Conservation (phyloP, 2,329 filamentous ascomycete genomes). For the Harringtonia lauricola region DNA sequence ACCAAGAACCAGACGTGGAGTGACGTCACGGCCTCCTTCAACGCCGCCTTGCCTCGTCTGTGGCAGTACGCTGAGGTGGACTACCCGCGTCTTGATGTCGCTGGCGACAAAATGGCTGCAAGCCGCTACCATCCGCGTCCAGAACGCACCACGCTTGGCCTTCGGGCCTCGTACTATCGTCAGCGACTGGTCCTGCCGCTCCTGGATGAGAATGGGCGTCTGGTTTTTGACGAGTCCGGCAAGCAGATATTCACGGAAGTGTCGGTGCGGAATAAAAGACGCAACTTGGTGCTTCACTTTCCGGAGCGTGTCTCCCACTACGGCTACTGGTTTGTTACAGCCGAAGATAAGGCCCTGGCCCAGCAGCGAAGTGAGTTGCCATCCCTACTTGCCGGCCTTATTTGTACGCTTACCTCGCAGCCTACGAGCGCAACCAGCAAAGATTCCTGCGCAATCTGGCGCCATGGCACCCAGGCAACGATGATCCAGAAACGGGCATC, state of each 20-base stretch:
- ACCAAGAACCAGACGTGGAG: slow-evolving; percentile 14
- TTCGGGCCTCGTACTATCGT: slow-evolving; percentile 15
- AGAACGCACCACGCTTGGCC: slow-evolving; percentile 13
- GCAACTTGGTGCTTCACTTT: slow-evolving; percentile 14
- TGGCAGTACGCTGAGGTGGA: slow-evolving; percentile 12
- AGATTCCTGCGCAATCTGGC: slow-evolving; percentile 11
- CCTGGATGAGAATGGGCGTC: slow-evolving; percentile 10
- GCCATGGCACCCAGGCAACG: slow-evolving; percentile 12
- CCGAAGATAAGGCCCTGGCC: slow-evolving; percentile 13
- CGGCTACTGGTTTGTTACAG: slow-evolving; percentile 15
- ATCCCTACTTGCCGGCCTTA: not conserved
- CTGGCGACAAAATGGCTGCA: slow-evolving; percentile 2
- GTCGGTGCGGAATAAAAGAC: slow-evolving; percentile 15
- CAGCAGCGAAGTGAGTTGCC: slow-evolving; percentile 9
- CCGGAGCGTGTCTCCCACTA: slow-evolving; percentile 14
- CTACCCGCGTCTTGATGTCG: not conserved
- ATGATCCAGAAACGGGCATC: slow-evolving; percentile 13
- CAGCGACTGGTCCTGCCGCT: slow-evolving; percentile 13
- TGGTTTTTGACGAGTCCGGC: slow-evolving; percentile 12
- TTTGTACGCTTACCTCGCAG: slow-evolving; percentile 1
- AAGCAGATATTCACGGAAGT: slow-evolving; percentile 14
- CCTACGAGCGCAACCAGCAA: slow-evolving; percentile 13
- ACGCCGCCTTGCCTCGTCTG: slow-evolving; percentile 12
- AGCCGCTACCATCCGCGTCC: slow-evolving; percentile 11
- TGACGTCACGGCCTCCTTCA: slow-evolving; percentile 12